Evolutionary conservation across 345 rosid species (phyloP).

Genomic region (Syzygium jambos): DNA sequence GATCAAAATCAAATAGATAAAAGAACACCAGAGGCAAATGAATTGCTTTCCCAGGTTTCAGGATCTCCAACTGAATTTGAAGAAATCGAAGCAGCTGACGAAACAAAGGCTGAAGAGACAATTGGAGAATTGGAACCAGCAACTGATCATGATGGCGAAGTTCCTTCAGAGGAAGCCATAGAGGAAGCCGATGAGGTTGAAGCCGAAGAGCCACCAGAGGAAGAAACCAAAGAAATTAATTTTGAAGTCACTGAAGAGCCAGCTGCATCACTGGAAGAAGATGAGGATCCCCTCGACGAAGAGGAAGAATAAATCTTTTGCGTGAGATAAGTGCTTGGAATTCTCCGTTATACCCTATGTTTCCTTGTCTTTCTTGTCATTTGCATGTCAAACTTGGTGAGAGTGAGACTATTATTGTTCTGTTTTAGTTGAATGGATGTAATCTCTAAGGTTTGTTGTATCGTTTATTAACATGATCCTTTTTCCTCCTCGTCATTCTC

Average conservation of each 20-base stretch:
- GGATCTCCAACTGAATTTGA: not conserved
- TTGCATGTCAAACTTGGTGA: not conserved
- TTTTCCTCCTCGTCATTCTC: not conserved
- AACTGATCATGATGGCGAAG: not conserved
- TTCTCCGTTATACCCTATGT: not conserved
- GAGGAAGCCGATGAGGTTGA: not conserved
- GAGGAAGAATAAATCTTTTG: not conserved
- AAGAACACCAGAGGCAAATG: not conserved
- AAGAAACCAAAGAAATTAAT: not conserved
- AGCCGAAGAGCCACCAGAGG: not conserved
- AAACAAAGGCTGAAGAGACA: not conserved
- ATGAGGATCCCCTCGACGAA: not conserved
- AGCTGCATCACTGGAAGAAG: not conserved
- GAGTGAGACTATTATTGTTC: not conserved
- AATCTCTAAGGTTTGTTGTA: not conserved
- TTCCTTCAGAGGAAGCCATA: not conserved
- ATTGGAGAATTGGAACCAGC: not conserved
- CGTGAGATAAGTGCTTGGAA: not conserved
- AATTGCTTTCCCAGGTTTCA: not conserved
- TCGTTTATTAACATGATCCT: not conserved
- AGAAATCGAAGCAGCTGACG: not conserved
- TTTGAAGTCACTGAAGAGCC: not conserved
- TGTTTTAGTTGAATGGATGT: not conserved
- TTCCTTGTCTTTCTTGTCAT: not conserved
- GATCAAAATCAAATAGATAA: not conserved